Evolutionary conservation across 2,329 filamentous ascomycete genomes (phyloP).

Genomic region (Pseudopyrenochaeta lycopersici): DNA sequence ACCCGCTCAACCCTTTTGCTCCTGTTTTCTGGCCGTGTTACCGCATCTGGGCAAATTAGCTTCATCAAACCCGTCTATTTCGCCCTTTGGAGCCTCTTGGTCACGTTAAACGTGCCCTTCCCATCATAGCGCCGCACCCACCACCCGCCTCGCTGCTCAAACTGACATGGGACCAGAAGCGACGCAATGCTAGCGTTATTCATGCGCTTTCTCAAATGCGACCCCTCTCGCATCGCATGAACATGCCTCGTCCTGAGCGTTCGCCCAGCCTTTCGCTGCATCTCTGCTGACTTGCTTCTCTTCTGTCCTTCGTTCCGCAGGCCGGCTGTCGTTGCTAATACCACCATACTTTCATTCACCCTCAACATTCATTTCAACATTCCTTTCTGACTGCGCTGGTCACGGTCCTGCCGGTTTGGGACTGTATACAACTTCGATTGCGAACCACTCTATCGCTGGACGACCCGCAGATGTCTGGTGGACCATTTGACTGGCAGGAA

Average conservation of each 20-base stretch:
- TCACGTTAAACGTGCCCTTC: conserved; percentile 37
- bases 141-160: conserved; percentile 41
- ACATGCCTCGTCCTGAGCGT: conserved; percentile 46
- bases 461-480: conserved; percentile 47
- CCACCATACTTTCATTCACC: conserved; percentile 41
- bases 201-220: conserved; percentile 49
- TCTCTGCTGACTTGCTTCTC: conserved; percentile 42
- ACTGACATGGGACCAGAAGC: conserved; percentile 46
- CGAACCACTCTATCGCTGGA: conserved; percentile 24
- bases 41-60: conserved; percentile 30
- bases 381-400: conserved; percentile 32
- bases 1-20: conserved; percentile 31
- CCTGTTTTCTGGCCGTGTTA: conserved; percentile 21
- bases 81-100: conserved; percentile 25
- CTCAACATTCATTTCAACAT: conserved; percentile 29
- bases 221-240: conserved; percentile 41
- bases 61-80: conserved; percentile 14
- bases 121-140: conserved; percentile 24
- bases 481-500: conserved; percentile 41
- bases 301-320: conserved; percentile 49
- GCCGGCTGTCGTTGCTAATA: conserved; percentile 49
- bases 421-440: conserved; percentile 31
- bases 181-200: conserved; percentile 47
- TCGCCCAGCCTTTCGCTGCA: conserved; percentile 46
- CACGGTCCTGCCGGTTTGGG: conserved; percentile 48